Evolutionary conservation across 2,329 filamentous ascomycete genomes (phyloP).

Genomic region (Ophiostoma novo-ulmi): DNA sequence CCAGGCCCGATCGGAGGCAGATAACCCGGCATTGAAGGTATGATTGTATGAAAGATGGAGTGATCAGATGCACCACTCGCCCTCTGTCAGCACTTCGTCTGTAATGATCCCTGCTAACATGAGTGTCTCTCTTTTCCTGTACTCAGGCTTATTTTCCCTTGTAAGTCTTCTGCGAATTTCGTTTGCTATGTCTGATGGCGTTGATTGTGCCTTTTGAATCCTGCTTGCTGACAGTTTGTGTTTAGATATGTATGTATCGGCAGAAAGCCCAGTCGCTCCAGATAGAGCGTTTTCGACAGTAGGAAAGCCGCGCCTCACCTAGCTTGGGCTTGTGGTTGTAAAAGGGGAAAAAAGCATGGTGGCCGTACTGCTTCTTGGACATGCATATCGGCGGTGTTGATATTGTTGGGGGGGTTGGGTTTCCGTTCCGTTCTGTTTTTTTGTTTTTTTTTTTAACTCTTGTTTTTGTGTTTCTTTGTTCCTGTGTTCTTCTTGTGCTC

Average conservation of each 20-base stretch:
- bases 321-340: background rate
- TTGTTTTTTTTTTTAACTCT: background rate
- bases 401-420: background rate
- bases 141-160: conserved; percentile 56
- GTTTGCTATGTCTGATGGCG: background rate
- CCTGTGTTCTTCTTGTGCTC: background rate
- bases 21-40: conserved; percentile 53
- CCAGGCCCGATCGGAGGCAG: conserved; percentile 51
- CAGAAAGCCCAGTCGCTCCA: conserved; percentile 43
- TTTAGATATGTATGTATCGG: conserved; percentile 56
- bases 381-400: background rate
- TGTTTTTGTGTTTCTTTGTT: background rate
- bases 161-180: conserved; percentile 25
- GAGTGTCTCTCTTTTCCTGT: background rate
- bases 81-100: background rate
- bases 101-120: background rate
- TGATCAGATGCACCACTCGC: background rate
- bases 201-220: background rate
- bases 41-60: background rate
- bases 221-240: background rate
- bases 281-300: background rate
- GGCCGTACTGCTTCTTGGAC: background rate
- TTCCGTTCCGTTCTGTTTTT: background rate
- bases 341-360: background rate
- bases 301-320: background rate